Percentiles rank a stretch among this genome's conserved stretches.
Evolutionary conservation across 2,329 filamentous ascomycete genomes (phyloP).

Genomic region (Pyrenochaeta sp.): DNA sequence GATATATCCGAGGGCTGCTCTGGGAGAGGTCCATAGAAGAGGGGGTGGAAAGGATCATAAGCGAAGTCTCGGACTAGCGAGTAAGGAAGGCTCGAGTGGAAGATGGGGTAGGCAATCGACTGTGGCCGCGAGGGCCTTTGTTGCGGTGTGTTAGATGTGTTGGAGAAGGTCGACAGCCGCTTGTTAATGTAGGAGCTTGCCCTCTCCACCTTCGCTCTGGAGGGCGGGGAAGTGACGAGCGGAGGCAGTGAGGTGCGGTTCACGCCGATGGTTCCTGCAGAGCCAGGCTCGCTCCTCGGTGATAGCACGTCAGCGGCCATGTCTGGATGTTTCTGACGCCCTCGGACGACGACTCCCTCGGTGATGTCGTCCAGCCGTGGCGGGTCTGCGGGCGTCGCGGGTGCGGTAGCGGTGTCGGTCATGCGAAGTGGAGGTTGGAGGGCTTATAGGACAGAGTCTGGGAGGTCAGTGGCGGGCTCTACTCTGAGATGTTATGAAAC

Average conservation of each 20-base stretch:
- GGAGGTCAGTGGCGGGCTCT: constrained; percentile 29
- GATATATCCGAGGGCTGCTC: constrained; percentile 80
- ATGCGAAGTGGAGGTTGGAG: constrained; percentile 38
- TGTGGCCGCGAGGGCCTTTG: constrained; percentile 74
- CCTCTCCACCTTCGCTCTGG: constrained; percentile 64
- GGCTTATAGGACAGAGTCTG: constrained; percentile 14
- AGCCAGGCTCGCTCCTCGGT: constrained; percentile 42
- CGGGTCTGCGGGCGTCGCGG: constrained; percentile 30
- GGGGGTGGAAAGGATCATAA: constrained; percentile 80
- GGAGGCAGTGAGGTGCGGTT: constrained; percentile 57
- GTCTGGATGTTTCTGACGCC: constrained; percentile 28
- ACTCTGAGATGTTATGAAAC: constrained; percentile 9
- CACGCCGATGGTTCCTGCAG: constrained; percentile 42
- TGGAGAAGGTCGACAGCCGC: constrained; percentile 84
- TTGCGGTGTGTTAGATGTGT: constrained; percentile 44
- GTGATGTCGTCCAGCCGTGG: constrained; percentile 41
- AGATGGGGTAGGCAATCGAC: constrained; percentile 83
- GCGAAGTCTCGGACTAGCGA: constrained; percentile 96
- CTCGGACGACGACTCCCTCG: constrained; percentile 38
- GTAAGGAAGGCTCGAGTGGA: constrained; percentile 85
- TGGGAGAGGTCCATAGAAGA: constrained; percentile 93
- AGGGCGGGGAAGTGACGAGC: constrained; percentile 60
- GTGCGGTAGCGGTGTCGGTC: constrained; percentile 35
- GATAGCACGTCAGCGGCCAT: constrained; percentile 52
- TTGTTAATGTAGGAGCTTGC: constrained; percentile 79